A percentile compares a stretch with the other conserved stretches of the same genome.
phyloP scores from a whole-genome alignment of 2,329 filamentous ascomycete species.

The Capronia epimyces region DNA sequence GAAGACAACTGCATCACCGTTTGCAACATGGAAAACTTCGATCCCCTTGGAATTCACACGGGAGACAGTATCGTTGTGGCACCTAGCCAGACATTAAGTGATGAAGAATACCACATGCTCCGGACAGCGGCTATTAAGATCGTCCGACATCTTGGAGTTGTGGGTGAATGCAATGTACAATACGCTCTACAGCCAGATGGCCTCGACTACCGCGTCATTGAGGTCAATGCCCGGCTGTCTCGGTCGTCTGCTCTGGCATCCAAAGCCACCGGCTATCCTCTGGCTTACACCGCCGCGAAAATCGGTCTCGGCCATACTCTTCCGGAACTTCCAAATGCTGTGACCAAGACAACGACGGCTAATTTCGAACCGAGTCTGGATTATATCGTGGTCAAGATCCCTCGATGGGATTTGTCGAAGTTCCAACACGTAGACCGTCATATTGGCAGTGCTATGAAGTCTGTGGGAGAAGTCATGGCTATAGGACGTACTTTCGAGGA shows the following conservation, averaged over 20 bases:
- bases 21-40: constrained; percentile 99
- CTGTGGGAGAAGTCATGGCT: constrained; percentile 97
- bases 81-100: constrained; percentile 90
- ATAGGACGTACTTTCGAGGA: constrained; percentile 98
- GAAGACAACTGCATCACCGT: constrained; percentile 99
- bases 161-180: constrained; percentile 98
- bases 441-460: constrained; percentile 98
- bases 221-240: constrained; percentile 97
- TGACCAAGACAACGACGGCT: constrained; percentile 96
- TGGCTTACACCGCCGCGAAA: constrained; percentile 96
- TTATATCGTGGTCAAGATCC: constrained; percentile 98
- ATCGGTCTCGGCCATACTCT: constrained; percentile 94
- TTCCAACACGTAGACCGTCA: constrained; percentile 98
- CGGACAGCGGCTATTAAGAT: constrained; percentile 97
- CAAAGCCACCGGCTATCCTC: constrained; percentile 94
- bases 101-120: constrained; percentile 99
- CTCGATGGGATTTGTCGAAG: constrained; percentile 95
- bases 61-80: constrained; percentile 98
- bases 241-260: constrained; percentile 94
- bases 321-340: constrained; percentile 92
- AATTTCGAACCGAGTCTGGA: constrained; percentile 98
- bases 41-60: constrained; percentile 93
- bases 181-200: constrained; percentile 96
- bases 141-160: constrained; percentile 90
- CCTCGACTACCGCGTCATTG: constrained; percentile 96